Conservation (phyloP, 352 stramenopile species). For the Elongisporangium senticosum region DNA sequence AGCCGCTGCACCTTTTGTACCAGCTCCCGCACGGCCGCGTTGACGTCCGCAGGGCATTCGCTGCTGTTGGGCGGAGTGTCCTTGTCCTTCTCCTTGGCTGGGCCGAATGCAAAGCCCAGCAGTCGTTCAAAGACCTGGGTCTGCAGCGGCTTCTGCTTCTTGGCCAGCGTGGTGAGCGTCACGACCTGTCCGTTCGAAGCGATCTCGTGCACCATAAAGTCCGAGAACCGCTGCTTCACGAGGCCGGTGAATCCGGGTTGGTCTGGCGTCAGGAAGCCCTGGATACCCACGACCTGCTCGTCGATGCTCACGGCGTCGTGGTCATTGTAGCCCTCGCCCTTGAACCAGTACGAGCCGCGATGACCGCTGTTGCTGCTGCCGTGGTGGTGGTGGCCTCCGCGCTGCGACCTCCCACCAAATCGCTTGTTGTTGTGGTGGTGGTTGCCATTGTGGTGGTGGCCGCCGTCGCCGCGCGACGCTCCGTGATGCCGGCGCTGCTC, state of each 20-base stretch:
- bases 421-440: not conserved
- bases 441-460: not conserved
- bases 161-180: constrained; percentile 26
- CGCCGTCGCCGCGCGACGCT: not conserved
- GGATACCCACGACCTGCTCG: constrained; percentile 59
- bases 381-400: constrained; percentile 6
- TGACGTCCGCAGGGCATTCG: not conserved
- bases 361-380: constrained; percentile 1
- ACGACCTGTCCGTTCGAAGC: constrained; percentile 18
- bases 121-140: constrained; percentile 34
- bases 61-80: not conserved
- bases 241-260: constrained; percentile 54
- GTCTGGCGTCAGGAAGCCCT: constrained; percentile 28
- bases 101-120: constrained; percentile 20
- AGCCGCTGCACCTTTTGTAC: constrained; percentile 21
- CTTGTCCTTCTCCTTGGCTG: not conserved
- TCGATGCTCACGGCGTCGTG: constrained; percentile 51
- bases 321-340: constrained; percentile 62
- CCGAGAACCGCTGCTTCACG: constrained; percentile 79
- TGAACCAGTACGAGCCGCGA: constrained; percentile 35
- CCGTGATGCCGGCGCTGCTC: not conserved
- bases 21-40: constrained; percentile 14
- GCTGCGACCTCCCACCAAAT: not conserved
- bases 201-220: constrained; percentile 85
- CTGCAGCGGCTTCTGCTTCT: constrained; percentile 28